Evolutionary conservation across 73 alveolate genomes (phyloP), one percentile per base, ranked within the genome.

Genomic region (Symbiodinium natans): DNA sequence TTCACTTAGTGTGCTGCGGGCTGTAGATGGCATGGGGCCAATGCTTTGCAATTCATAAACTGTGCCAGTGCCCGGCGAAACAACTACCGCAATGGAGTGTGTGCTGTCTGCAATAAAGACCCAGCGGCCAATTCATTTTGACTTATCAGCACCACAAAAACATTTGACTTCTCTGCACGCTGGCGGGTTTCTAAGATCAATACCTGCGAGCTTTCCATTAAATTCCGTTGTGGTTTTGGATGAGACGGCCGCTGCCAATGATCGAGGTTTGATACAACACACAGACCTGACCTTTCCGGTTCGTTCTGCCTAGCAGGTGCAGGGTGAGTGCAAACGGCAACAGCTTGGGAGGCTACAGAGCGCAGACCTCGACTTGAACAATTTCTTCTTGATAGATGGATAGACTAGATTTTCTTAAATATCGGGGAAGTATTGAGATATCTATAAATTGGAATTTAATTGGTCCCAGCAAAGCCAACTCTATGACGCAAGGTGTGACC

Each of bases 91-190:
- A 11, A 90, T 88, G 39, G 96, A 90, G 38, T 90, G 96, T 41
- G 96, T 90, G 82, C 96, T 68, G 87, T 90, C 96, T 90, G 96
- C 96, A 90, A 90, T 88, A 71, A 41, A 38, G 71, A 75, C 75
- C 96, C 63, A 88, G 96, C 87, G 46, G 38, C 52, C 59, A 23
- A 7, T n/a, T 46, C 59, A 38, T 82, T 82, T 39, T 3, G 63
- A 17, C 42, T 7, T 7, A 34, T 75, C 10, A 46, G 48, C 2
- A 31, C 6, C 7, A 41, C 86, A 7, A 15, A 8, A 29, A 46
- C 48, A 75, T 34, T 6, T 75, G 6, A 46, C 27, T 75, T 36
- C 52, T 38, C 38, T 7, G 21, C 19, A 9, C 59, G 33, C 36
- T 21, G n/a, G n/a, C n/a, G n/a, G n/a, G n/a, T n/a, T n/a, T n/a